Evolutionary conservation across 306 rosid species (phyloP).

Genomic region (Parietaria judaica): DNA sequence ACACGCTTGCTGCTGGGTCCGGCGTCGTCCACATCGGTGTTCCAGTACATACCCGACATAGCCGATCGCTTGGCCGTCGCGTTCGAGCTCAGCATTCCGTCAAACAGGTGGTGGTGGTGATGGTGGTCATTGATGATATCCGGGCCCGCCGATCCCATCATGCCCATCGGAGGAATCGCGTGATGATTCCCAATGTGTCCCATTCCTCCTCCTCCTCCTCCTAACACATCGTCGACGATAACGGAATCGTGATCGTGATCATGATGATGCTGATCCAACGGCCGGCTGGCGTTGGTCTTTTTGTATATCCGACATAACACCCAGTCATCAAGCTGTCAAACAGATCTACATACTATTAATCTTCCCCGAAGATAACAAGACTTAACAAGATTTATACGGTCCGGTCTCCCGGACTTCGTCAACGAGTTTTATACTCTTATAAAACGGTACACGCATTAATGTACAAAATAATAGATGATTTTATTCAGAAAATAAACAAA

Average conservation of each 20-base stretch:
- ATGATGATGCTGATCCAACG: conserved; percentile 50
- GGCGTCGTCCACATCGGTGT: conserved; percentile 24
- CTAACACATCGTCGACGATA: conserved; percentile 38
- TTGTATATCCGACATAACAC: conserved; percentile 92
- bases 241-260: conserved; percentile 30
- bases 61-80: conserved; percentile 27
- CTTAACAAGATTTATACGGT: too few species aligned
- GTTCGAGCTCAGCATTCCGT: conserved; percentile 30
- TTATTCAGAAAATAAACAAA: too few species aligned
- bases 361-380: too few species aligned
- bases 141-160: conserved; percentile 13
- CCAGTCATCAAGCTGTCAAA: conserved; percentile 82
- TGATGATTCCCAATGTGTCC: conserved; percentile 23
- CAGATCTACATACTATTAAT: neutral
- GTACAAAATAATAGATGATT: too few species aligned
- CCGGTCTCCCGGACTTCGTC: too few species aligned
- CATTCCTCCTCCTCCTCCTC: conserved; percentile 7
- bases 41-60: conserved; percentile 51
- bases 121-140: conserved; percentile 36
- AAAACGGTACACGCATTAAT: too few species aligned
- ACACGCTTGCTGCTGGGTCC: conserved; percentile 27
- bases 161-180: conserved; percentile 23
- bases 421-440: too few species aligned
- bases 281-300: conserved; percentile 59
- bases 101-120: conserved; percentile 49